These are phyloP conservation scores for Trypanosoma melophagium DNA, from an alignment of 208 protist genomes.

Conservation along the genomic window DNA sequence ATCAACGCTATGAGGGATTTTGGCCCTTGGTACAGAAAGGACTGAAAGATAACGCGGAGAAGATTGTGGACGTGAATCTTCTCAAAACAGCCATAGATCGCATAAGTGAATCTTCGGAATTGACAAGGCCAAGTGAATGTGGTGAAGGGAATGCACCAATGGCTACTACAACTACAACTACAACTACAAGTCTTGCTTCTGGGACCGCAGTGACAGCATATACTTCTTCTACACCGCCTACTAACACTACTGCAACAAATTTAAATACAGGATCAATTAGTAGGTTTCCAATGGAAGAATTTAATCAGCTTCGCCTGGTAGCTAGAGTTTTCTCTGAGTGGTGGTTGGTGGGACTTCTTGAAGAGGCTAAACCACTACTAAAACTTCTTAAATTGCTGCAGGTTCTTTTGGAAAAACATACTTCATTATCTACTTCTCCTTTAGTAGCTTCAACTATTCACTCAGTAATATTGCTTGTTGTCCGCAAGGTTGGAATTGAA, in stretches of 20 bases:
- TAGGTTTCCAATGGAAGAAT: slow-evolving; percentile 21
- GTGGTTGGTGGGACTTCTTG: slow-evolving; percentile 33
- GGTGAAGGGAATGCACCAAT: slow-evolving; percentile 10
- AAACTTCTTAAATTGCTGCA: slow-evolving; percentile 21
- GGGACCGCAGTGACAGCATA: background rate
- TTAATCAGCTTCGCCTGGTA: slow-evolving; percentile 24
- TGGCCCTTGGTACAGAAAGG: slow-evolving; percentile 20
- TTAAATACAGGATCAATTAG: background rate
- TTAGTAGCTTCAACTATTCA: slow-evolving; percentile 12
- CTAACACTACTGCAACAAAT: background rate
- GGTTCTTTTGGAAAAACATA: slow-evolving; percentile 5
- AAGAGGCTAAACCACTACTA: slow-evolving; percentile 19
- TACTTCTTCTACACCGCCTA: background rate
- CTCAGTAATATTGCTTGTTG: slow-evolving; percentile 16
- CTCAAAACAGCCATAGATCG: slow-evolving; percentile 8
- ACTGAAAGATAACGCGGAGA: slow-evolving; percentile 13
- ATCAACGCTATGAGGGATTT: slow-evolving; percentile 34
- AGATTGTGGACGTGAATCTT: slow-evolving; percentile 8
- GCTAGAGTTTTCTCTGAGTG: slow-evolving; percentile 28
- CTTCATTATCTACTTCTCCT: background rate
- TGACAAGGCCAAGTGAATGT: too few species aligned
- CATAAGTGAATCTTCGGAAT: background rate
- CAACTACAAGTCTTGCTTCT: background rate
- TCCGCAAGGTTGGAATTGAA: slow-evolving; percentile 33
- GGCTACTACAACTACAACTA: background rate